Conservation (phyloP, 768 basidiomycete genomes). For the Boletus huronensis region DNA sequence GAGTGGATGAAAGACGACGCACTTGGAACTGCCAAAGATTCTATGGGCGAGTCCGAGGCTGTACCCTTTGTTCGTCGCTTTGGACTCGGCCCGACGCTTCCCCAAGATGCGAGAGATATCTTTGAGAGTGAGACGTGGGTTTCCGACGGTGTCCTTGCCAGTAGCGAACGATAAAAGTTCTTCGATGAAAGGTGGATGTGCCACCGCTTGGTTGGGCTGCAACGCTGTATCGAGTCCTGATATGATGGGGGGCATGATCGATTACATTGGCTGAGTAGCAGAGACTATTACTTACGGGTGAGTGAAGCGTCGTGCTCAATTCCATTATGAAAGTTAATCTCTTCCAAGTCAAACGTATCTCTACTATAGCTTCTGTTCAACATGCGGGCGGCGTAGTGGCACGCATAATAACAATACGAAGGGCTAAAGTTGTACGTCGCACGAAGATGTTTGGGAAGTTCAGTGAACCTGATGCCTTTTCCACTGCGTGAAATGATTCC, state of each 20-base stretch:
- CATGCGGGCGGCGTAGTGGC: constrained; percentile 54
- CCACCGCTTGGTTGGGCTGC: constrained; percentile 50
- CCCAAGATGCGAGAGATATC: constrained; percentile 58
- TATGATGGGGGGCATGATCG: neutral
- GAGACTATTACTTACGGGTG: constrained; percentile 16
- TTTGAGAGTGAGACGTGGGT: constrained; percentile 46
- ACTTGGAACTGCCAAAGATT: constrained; percentile 69
- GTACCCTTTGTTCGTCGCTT: constrained; percentile 51
- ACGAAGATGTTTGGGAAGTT: constrained; percentile 38
- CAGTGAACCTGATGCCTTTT: constrained; percentile 56
- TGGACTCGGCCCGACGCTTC: constrained; percentile 58
- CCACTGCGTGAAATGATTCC: constrained; percentile 58
- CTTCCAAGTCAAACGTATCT: constrained; percentile 60
- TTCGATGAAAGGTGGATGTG: constrained; percentile 47
- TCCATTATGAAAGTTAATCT: constrained; percentile 13
- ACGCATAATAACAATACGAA: constrained; percentile 62
- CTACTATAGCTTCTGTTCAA: constrained; percentile 52
- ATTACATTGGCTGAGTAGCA: neutral
- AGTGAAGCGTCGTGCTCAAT: constrained; percentile 26
- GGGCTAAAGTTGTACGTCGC: constrained; percentile 66
- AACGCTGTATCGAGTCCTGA: constrained; percentile 52
- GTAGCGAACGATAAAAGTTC: constrained; percentile 57
- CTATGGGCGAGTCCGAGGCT: constrained; percentile 49
- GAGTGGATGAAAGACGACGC: constrained; percentile 18
- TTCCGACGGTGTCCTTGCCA: constrained; percentile 51